These are phyloP conservation scores for Hemileccinum impolitum DNA, from an alignment of 768 basidiomycete genomes.

Conservation along the genomic window DNA sequence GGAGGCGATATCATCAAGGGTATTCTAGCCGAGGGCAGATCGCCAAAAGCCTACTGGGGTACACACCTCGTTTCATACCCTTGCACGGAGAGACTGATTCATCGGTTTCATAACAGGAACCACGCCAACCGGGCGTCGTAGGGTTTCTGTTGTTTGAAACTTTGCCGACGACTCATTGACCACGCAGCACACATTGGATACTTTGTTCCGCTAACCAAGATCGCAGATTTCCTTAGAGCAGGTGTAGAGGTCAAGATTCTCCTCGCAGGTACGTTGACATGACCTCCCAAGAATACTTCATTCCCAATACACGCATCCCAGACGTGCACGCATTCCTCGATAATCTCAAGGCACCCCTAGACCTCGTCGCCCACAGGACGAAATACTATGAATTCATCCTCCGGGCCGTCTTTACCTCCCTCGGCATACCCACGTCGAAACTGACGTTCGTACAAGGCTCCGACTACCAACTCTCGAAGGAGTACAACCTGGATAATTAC, in stretches of 20 bases:
- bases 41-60: constrained; percentile 93
- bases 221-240: constrained; percentile 92
- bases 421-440: constrained; percentile 86
- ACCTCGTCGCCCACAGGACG: constrained; percentile 83
- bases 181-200: constrained; percentile 90
- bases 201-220: constrained; percentile 92
- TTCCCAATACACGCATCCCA: constrained; percentile 24
- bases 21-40: constrained; percentile 71
- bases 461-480: constrained; percentile 84
- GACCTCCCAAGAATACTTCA: not conserved
- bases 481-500: constrained; percentile 96
- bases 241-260: constrained; percentile 87
- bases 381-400: constrained; percentile 88
- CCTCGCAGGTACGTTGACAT: constrained; percentile 57
- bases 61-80: constrained; percentile 18
- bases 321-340: constrained; percentile 98
- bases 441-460: constrained; percentile 87
- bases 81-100: not conserved
- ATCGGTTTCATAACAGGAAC: constrained; percentile 53
- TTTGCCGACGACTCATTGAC: not conserved
- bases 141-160: constrained; percentile 30
- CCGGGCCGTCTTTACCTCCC: constrained; percentile 76
- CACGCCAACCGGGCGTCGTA: constrained; percentile 92
- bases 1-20: constrained; percentile 81
- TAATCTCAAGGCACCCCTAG: constrained; percentile 92